A percentile compares a stretch with the other conserved stretches of the same genome.
Evolutionary conservation across 208 protist species (phyloP).

Genomic region (Leptomonas pyrrhocoris): DNA sequence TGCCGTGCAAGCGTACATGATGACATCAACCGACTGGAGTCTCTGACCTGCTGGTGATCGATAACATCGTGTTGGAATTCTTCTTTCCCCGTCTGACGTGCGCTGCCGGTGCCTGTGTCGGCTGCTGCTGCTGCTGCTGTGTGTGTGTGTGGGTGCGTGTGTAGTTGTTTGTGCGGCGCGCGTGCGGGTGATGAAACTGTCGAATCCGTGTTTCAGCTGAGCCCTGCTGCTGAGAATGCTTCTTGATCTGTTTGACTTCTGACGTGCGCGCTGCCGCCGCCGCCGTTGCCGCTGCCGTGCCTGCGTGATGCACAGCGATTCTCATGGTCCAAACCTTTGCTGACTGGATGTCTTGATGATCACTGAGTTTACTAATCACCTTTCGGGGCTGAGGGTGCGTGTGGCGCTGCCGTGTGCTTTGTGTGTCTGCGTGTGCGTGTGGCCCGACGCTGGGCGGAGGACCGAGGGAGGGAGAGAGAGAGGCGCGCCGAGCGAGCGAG

Average conservation of each 20-base stretch:
- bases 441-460: neutral
- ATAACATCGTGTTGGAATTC: conserved; percentile 26
- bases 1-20: conserved; percentile 13
- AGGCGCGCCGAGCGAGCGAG: neutral
- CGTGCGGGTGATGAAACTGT: conserved; percentile 46
- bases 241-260: conserved; percentile 52
- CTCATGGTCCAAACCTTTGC: conserved; percentile 15
- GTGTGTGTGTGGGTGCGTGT: no score
- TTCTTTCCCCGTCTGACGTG: conserved; percentile 32
- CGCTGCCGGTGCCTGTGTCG: neutral
- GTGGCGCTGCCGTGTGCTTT: neutral
- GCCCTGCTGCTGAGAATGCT: conserved; percentile 32
- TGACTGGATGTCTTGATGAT: conserved; percentile 7
- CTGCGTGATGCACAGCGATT: conserved; percentile 21
- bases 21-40: conserved; percentile 43
- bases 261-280: conserved; percentile 7
- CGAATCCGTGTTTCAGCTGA: conserved; percentile 63
- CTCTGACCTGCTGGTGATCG: conserved; percentile 26
- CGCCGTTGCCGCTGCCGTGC: conserved; percentile 2
- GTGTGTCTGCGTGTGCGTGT: conserved; percentile 6
- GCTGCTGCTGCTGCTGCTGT: no score
- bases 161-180: neutral
- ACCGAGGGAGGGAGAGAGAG: neutral
- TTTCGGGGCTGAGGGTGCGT: conserved; percentile 14
- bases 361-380: conserved; percentile 20